Base-by-base conservation (phyloP, 2,329 filamentous ascomycete species). In the Diaporthe citri region DNA sequence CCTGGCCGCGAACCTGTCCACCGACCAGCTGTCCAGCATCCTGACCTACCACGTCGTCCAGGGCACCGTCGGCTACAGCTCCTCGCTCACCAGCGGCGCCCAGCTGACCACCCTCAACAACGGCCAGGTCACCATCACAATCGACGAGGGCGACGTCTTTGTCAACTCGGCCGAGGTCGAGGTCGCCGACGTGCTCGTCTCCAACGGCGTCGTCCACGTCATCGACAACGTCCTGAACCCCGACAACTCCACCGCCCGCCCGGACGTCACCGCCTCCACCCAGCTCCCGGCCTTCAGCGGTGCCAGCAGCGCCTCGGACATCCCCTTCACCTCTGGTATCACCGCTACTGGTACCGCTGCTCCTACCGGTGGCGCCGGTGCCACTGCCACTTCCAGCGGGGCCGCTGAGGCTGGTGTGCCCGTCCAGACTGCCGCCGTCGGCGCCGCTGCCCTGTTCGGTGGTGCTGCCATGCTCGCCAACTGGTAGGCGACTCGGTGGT, bases 11-110 rank as follows among this genome's bases (percentile, higher is more conserved):
- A 86, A 86, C 74, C 81, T 92, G 41, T 85, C 85, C 34, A 80
- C 82, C 0, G 81, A 86, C 6, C 81, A 90, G 20, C 84, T 93
- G 1, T 81, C 85, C 2, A 81, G 81, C 39, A 87, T 94, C 69
- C 85, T 94, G 46, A 83, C 86, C 36, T 94, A 94, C 83, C 93
- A 95, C 80, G 86, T 94, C 70, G 83, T 94, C 59, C 85, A 86
- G 60, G 87, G 87, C 60, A 85, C 85, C 12, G 86, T 92, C 1
- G 84, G 84, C 72, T 93, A 93, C 83, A 88, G 86, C 66, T 81
- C 76, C 8, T 77, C 79, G 6, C 83, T 85, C 2, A 73, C 75
- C 12, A 83, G 84, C 55, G 73, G 77, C 0, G 10, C 74, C 74
- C 82, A 79, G 8, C 55, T 81, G 56, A 66, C 59, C 20, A 84